A percentile compares a stretch with the other conserved stretches of the same genome.
These are phyloP conservation scores for Diaporthe vexans DNA, from an alignment of 2,329 filamentous ascomycete genomes.

Conservation along the genomic window DNA sequence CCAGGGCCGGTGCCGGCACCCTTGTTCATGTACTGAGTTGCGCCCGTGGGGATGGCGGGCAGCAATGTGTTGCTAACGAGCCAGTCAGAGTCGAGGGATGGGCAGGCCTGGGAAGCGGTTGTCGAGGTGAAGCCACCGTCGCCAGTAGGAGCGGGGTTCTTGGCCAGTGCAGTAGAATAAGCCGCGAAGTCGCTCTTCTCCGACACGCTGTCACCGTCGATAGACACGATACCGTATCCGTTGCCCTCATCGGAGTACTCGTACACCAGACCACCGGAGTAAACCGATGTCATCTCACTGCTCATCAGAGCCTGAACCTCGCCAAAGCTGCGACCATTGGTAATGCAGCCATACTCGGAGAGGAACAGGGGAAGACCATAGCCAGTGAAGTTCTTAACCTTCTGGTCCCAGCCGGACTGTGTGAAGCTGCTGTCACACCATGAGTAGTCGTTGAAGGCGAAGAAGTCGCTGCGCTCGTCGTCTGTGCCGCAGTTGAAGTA, in stretches of 20 bases:
- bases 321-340: constrained; percentile 83
- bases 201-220: constrained; percentile 68
- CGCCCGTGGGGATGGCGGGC: constrained; percentile 65
- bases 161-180: constrained; percentile 62
- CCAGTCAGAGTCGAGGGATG: constrained; percentile 63
- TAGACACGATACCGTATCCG: constrained; percentile 83
- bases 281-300: constrained; percentile 86
- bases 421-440: constrained; percentile 83
- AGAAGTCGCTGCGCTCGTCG: constrained; percentile 88
- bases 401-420: constrained; percentile 85
- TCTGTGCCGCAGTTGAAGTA: constrained; percentile 96
- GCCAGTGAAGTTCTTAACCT: constrained; percentile 88
- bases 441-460: constrained; percentile 86
- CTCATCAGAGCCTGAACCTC: constrained; percentile 87
- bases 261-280: constrained; percentile 96
- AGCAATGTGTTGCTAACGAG: constrained; percentile 64
- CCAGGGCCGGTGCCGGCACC: constrained; percentile 69
- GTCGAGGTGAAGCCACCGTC: constrained; percentile 63
- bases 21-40: constrained; percentile 65
- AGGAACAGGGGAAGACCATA: constrained; percentile 94
- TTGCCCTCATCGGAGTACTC: constrained; percentile 89
- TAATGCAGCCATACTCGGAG: constrained; percentile 93
- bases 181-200: constrained; percentile 74
- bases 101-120: constrained; percentile 63
- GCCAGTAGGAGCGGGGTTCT: constrained; percentile 66